A percentile compares a stretch with the other conserved stretches of the same genome.
Conservation (phyloP, 228 moss, liverwort and hornwort species). For the Sphagnum fallax region DNA sequence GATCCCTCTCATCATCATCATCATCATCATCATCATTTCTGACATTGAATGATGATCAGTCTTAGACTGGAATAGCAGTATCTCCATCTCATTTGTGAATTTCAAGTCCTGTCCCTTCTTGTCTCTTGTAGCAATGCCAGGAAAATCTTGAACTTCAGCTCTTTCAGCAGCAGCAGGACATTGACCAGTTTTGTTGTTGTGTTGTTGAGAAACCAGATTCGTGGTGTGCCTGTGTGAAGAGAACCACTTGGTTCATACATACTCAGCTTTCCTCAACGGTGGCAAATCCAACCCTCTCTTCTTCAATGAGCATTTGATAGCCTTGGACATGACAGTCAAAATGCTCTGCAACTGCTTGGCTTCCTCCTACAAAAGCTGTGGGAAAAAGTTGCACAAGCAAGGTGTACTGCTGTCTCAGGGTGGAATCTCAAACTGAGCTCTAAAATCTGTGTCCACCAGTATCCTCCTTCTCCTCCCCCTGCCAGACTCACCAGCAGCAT, state of each 20-base stretch:
- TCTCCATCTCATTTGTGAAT: slow-evolving; percentile 61
- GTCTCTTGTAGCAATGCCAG: slow-evolving; percentile 46
- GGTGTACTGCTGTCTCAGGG: slow-evolving; percentile 21
- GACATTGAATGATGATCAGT: slow-evolving; percentile 15
- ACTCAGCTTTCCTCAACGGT: slow-evolving; percentile 48
- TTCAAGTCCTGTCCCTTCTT: slow-evolving; percentile 45
- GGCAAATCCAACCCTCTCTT: slow-evolving; percentile 35
- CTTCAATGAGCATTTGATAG: slow-evolving; percentile 29
- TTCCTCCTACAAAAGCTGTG: slow-evolving; percentile 17
- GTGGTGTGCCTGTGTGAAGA: slow-evolving; percentile 32
- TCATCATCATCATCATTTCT: slow-evolving; percentile 3
- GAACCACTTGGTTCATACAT: slow-evolving; percentile 38
- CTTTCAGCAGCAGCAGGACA: neutral
- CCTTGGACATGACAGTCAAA: slow-evolving; percentile 33
- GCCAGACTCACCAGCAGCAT: neutral
- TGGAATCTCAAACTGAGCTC: slow-evolving; percentile 38
- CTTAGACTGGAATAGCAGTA: slow-evolving; percentile 21
- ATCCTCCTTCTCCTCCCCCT: slow-evolving; percentile 12
- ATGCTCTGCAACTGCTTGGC: slow-evolving; percentile 29
- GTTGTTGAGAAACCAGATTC: slow-evolving; percentile 10
- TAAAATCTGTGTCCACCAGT: slow-evolving; percentile 34
- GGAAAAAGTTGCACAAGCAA: slow-evolving; percentile 21
- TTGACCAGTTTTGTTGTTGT: no score
- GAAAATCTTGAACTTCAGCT: slow-evolving; percentile 13
- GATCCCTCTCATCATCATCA: slow-evolving; percentile 4